Evolutionary conservation across 2,329 filamentous ascomycete genomes (phyloP).

Genomic region (Nannizzia gypsea): DNA sequence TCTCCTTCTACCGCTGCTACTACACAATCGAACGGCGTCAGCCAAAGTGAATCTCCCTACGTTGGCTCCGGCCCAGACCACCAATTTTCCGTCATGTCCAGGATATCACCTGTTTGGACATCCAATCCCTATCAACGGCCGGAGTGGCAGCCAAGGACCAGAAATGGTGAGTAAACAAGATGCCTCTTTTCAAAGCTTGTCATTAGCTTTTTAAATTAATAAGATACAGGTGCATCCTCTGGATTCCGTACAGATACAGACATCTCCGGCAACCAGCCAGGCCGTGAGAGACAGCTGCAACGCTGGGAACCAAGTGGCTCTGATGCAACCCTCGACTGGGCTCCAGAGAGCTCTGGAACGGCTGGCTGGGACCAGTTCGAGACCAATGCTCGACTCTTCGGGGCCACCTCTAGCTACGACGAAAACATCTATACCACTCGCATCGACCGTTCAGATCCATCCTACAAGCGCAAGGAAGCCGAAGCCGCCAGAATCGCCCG

Average conservation of each 20-base stretch:
- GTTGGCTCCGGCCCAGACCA: slow-evolving; percentile 35
- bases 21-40: slow-evolving; percentile 32
- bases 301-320: slow-evolving; percentile 63
- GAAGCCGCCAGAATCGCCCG: slow-evolving; percentile 72
- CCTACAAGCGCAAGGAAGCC: slow-evolving; percentile 65
- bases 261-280: slow-evolving; percentile 62
- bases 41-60: slow-evolving; percentile 29
- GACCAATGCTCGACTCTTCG: slow-evolving; percentile 76
- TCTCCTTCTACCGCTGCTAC: no score
- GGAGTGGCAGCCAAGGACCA: slow-evolving; percentile 41
- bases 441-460: slow-evolving; percentile 73
- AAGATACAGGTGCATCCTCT: slow-evolving; percentile 46
- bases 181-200: background rate
- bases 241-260: slow-evolving; percentile 78
- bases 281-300: slow-evolving; percentile 64
- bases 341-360: slow-evolving; percentile 51
- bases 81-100: slow-evolving; percentile 50
- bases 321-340: slow-evolving; percentile 52
- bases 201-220: background rate
- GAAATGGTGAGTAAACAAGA: slow-evolving; percentile 42
- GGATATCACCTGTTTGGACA: slow-evolving; percentile 47
- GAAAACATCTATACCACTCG: slow-evolving; percentile 89
- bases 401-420: slow-evolving; percentile 78
- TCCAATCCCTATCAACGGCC: slow-evolving; percentile 42
- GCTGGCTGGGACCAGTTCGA: slow-evolving; percentile 86